Evolutionary conservation across 2,329 filamentous ascomycete species (phyloP).

Genomic region (Pyrenochaeta sp.): DNA sequence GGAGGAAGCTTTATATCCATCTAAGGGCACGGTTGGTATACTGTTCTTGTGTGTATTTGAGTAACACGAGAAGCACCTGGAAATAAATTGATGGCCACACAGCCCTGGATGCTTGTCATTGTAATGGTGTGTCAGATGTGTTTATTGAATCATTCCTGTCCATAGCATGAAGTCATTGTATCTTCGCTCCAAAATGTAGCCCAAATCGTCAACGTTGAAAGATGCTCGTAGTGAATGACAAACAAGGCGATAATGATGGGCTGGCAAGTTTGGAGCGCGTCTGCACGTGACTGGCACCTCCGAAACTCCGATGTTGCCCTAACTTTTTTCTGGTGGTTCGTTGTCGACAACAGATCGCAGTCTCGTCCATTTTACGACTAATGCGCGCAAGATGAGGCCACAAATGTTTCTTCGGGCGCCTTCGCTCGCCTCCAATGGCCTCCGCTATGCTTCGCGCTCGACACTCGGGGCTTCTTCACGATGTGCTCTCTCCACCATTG

Average conservation of each 20-base stretch:
- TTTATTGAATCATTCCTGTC: constrained; percentile 14
- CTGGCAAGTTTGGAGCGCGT: constrained; percentile 3
- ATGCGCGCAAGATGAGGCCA: constrained; percentile 40
- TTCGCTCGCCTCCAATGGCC: constrained; percentile 38
- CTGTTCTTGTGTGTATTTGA: constrained; percentile 12
- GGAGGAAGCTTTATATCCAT: constrained; percentile 38
- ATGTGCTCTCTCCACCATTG: constrained; percentile 43
- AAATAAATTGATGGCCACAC: constrained; percentile 26
- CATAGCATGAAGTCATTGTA: constrained; percentile 24
- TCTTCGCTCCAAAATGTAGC: constrained; percentile 13
- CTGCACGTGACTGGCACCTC: constrained; percentile 33
- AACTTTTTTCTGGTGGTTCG: constrained; percentile 37
- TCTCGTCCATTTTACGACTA: constrained; percentile 34
- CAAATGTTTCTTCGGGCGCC: constrained; percentile 44
- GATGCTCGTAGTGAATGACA: not conserved
- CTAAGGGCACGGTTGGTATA: constrained; percentile 32
- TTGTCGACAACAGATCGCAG: constrained; percentile 30
- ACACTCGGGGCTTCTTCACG: constrained; percentile 33
- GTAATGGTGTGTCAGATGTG: constrained; percentile 1
- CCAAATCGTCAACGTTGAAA: not conserved
- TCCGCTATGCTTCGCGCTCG: constrained; percentile 38
- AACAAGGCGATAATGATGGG: not conserved
- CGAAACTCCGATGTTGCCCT: constrained; percentile 30
- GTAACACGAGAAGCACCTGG: constrained; percentile 23
- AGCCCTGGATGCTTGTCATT: constrained; percentile 11